Conservation (phyloP, 768 basidiomycete genomes). For the Scleroderma citrinum region DNA sequence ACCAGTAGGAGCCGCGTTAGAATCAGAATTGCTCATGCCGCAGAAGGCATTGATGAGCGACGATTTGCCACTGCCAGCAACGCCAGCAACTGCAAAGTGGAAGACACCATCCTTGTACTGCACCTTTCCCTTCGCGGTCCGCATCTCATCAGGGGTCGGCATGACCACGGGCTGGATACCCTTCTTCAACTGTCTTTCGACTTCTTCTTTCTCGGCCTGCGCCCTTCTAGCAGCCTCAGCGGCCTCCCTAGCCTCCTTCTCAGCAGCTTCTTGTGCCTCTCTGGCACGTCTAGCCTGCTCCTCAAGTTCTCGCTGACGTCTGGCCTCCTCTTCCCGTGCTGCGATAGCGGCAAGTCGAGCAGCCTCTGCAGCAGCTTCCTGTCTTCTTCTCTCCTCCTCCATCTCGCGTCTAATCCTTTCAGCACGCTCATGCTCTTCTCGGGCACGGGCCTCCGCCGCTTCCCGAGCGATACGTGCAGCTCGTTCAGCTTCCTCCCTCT, state of each 20-base stretch:
- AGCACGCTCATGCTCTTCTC: conserved; percentile 18
- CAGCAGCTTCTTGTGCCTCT: neutral
- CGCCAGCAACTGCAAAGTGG: conserved; percentile 9
- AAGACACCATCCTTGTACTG: conserved; percentile 7
- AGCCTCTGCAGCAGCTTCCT: conserved; percentile 17
- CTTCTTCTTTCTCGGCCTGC: conserved; percentile 14
- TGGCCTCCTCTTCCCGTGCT: conserved; percentile 20
- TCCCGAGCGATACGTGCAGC: conserved; percentile 20
- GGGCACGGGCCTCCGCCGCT: conserved; percentile 20
- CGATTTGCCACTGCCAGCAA: conserved; percentile 10
- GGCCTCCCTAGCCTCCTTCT: conserved; percentile 1
- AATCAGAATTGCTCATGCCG: conserved; percentile 14
- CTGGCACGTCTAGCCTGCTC: conserved; percentile 12
- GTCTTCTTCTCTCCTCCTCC: conserved; percentile 18
- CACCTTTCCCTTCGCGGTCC: neutral
- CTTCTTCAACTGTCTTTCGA: conserved; percentile 5
- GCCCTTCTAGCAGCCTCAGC: conserved; percentile 10
- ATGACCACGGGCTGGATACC: conserved; percentile 10
- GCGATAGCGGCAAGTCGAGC: conserved; percentile 16
- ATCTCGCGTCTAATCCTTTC: conserved; percentile 11
- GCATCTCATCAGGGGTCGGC: conserved; percentile 11
- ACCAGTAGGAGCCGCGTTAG: conserved; percentile 19
- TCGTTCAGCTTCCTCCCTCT: conserved; percentile 15
- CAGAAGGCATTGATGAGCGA: conserved; percentile 18
- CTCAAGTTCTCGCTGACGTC: conserved; percentile 17